Evolutionary conservation across 768 basidiomycete species (phyloP), one percentile per base, ranked within the genome.

Genomic region (Daedaleopsis sinensis): DNA sequence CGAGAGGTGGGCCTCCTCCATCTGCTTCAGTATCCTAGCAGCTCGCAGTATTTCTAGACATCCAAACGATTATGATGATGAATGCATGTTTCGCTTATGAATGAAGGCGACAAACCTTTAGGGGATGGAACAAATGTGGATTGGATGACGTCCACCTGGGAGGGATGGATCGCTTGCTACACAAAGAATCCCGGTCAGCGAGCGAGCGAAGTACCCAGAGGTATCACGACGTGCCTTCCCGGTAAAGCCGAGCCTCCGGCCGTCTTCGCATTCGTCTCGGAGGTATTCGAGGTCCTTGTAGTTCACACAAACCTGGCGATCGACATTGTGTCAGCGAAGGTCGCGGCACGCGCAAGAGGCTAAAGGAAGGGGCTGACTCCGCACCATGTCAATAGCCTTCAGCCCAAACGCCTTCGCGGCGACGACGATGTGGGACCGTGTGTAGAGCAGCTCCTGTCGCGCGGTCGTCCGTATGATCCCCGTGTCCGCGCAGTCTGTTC

Each of bases 81-180:
- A 21, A 11, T 35, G 39, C 16, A 13, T 16, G 16, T 21, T 42
- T 21, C 39, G 19, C 21, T 18, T 21, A 39, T n/a, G 48, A 50
- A 35, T 18, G 52, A 18, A 37, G 37, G 3, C 52, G 35, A 63
- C 72, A 36, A 67, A 88, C 94, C 93, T 75, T 84, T 74, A 18
- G 78, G 72, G 0, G 86, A 86, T 0, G 95, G 95, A 0, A 92
- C 84, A 71, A 90, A 98, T 0, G 89, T 87, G 7, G 81, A 75
- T 61, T 96, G 91, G 24, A 96, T 91, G 8, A 82, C 79, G 37
- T 83, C 81, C 5, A 96, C 84, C 73, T 98, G 96, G 24, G 78
- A 77, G 0, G 96, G 96, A 72, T 98, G 96, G 43, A 98, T 96
- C 2, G 91, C 93, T 94, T 98, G 96, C 93, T 94, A 55, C 5